These are phyloP conservation scores for Penicillium lividum DNA, from an alignment of 495 filamentous ascomycete species.

Conservation along the genomic window DNA sequence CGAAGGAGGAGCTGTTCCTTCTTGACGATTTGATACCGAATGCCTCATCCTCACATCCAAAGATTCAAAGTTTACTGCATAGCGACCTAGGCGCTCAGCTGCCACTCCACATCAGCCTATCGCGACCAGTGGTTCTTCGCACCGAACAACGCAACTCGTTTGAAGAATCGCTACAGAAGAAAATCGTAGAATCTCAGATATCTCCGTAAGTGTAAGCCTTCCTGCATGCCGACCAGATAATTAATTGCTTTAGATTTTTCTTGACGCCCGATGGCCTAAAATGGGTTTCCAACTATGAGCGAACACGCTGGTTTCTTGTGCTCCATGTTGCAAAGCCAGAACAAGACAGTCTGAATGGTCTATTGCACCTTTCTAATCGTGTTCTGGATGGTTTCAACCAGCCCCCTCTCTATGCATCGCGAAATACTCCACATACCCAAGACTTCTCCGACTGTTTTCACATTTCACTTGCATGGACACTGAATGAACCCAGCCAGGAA, in stretches of 20 bases:
- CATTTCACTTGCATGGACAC: constrained; percentile 77
- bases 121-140: constrained; percentile 66
- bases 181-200: constrained; percentile 44
- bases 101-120: constrained; percentile 89
- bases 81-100: constrained; percentile 76
- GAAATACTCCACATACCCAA: not conserved
- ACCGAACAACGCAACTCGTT: constrained; percentile 68
- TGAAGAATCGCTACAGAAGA: constrained; percentile 37
- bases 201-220: constrained; percentile 39
- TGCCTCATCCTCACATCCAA: not conserved
- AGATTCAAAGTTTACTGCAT: constrained; percentile 61
- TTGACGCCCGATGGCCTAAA: constrained; percentile 48
- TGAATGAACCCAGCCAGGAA: constrained; percentile 36
- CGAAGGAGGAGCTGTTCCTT: constrained; percentile 51
- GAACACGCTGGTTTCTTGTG: constrained; percentile 85
- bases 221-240: constrained; percentile 1
- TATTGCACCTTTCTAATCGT: constrained; percentile 67
- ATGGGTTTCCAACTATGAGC: constrained; percentile 74
- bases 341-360: constrained; percentile 58
- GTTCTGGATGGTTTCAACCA: constrained; percentile 61
- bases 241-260: constrained; percentile 46
- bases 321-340: constrained; percentile 53
- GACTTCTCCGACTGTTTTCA: constrained; percentile 66
- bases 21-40: constrained; percentile 53
- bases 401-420: constrained; percentile 65